Base-by-base conservation (phyloP, 2,329 filamentous ascomycete genomes). In the Epicoccum nigrum region DNA sequence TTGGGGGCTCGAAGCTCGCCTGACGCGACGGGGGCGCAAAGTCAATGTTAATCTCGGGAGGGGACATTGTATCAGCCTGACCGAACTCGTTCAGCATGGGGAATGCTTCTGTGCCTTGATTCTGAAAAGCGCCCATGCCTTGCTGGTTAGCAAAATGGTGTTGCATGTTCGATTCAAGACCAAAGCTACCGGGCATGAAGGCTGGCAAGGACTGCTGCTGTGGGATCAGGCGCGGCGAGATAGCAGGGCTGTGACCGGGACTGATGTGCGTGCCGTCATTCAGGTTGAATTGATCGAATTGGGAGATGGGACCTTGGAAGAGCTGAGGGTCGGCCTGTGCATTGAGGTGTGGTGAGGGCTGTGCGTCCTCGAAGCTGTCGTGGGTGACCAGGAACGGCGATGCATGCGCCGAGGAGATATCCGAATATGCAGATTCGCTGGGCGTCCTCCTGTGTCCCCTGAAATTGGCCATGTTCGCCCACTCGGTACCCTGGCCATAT, bases 21-120 rank as follows among this genome's bases (percentile, higher is more conserved):
- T 84, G 84, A 51, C 83, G 78, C 44, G 88, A 84, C 7, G 86
- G 86, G 19, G 92, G 92, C 13, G 92, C 92, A 72, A 90, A 92
- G 69, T 96, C 90, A 63, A 97, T 94, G 68, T 94, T 96, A 74
- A 97, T 97, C 43, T 92, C 90, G 0, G 92, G 92, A n/a, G 92
- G 90, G 3, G 88, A 88, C 87, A 96, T 94, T 60, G 89, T 83
- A 41, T 86, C 84, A 37, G 83, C 85, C 68, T 83, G 86, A 5
- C 85, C 83, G 69, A 89, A 83, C 50, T 92, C 88, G 58, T 79
- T 77, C 55, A 80, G 72, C 44, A 79, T 73, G 3, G 77, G 76
- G 46, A 80, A 80, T 3, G 76, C 67, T 57, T 82, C 80, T 44
- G 80, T 77, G 27, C 66, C 66, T 7, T 75, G 72, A 46, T 70